A percentile compares a stretch with the other conserved stretches of the same genome.
phyloP scores from a whole-genome alignment of 2,329 filamentous ascomycete species.

The Pseudopithomyces maydicus region DNA sequence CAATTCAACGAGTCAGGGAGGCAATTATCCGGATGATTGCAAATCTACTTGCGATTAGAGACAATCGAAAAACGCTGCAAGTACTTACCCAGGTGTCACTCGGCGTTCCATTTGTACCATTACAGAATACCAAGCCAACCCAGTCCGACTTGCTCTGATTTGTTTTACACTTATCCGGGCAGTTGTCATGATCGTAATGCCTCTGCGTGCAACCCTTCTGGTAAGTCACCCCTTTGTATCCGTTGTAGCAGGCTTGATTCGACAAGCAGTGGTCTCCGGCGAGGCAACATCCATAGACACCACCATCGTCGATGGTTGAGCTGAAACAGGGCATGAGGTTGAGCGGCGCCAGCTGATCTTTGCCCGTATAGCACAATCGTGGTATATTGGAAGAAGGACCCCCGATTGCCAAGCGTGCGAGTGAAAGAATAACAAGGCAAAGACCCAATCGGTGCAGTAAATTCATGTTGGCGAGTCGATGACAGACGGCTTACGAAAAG shows the following conservation, averaged over 20 bases:
- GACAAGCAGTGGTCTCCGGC: slow-evolving; percentile 21
- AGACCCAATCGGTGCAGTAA: background rate
- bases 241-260: slow-evolving; percentile 21
- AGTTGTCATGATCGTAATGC: slow-evolving; percentile 15
- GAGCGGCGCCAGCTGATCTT: slow-evolving; percentile 15
- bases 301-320: background rate
- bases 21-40: slow-evolving; percentile 27
- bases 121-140: slow-evolving; percentile 22
- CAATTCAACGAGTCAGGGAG: background rate
- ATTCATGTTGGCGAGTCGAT: background rate
- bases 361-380: slow-evolving; percentile 20
- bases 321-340: slow-evolving; percentile 25
- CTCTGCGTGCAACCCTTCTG: slow-evolving; percentile 27
- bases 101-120: slow-evolving; percentile 12
- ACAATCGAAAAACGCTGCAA: background rate
- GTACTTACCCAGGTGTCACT: slow-evolving; percentile 20
- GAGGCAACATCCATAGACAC: slow-evolving; percentile 22
- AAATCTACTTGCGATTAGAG: slow-evolving; percentile 13
- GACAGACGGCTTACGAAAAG: background rate
- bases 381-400: background rate
- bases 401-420: background rate
- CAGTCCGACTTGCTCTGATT: slow-evolving; percentile 17
- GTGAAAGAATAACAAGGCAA: background rate
- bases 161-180: slow-evolving; percentile 24
- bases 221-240: slow-evolving; percentile 17